These are phyloP conservation scores for Pythium pectinolyticum DNA, from an alignment of 352 stramenopile genomes.

Conservation along the genomic window DNA sequence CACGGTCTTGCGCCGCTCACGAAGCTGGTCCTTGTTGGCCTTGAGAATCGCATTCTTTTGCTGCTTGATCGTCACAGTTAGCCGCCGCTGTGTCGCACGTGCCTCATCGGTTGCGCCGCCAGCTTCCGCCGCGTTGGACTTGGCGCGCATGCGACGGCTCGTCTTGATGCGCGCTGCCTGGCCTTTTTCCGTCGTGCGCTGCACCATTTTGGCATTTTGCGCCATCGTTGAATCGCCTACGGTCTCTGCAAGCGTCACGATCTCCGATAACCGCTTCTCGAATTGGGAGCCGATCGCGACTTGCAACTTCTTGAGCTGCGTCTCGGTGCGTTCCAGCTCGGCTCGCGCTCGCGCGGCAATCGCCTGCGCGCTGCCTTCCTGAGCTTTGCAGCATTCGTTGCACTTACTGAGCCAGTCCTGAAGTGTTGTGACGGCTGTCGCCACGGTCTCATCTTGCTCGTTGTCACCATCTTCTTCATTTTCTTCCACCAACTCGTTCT, in stretches of 20 bases:
- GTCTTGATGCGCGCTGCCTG: conserved; percentile 11
- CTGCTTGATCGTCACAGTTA: conserved; percentile 54
- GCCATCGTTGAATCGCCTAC: conserved; percentile 22
- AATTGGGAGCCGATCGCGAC: conserved; percentile 59
- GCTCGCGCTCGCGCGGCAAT: conserved; percentile 40
- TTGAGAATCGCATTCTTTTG: conserved; percentile 53
- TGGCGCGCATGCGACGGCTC: neutral
- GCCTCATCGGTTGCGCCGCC: conserved; percentile 2
- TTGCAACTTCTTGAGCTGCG: conserved; percentile 58
- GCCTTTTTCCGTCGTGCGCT: conserved; percentile 13
- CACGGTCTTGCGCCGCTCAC: conserved; percentile 41
- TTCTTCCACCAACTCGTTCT: conserved; percentile 13
- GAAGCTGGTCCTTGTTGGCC: conserved; percentile 43
- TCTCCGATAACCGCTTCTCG: conserved; percentile 50
- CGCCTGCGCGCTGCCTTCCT: conserved; percentile 38
- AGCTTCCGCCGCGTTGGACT: neutral
- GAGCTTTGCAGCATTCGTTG: conserved; percentile 45
- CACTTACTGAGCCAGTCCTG: conserved; percentile 65
- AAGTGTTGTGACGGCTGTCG: conserved; percentile 44
- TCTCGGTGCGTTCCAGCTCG: conserved; percentile 56
- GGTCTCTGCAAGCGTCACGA: conserved; percentile 35
- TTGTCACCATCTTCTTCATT: conserved; percentile 31
- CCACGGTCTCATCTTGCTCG: conserved; percentile 24
- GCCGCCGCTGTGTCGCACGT: no score
- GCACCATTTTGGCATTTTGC: conserved; percentile 17